A percentile compares a stretch with the other conserved stretches of the same genome.
Conservation (phyloP, 179 eudicot species). For the Beta corolliflora region DNA sequence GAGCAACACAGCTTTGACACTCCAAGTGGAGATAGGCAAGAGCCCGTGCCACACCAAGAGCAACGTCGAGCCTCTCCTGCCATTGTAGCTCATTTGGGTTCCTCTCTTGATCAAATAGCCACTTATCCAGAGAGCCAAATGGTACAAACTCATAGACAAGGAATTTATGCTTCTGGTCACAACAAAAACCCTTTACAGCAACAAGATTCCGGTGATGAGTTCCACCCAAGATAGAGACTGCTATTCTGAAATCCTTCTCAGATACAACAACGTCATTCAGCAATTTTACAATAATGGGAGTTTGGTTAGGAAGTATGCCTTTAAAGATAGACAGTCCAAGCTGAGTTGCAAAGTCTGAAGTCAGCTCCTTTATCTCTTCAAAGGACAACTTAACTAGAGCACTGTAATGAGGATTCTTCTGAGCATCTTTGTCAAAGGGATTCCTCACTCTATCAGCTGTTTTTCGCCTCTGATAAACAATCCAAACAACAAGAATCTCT, state of each 20-base stretch:
- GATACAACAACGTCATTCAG: slow-evolving; percentile 38
- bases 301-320: slow-evolving; percentile 44
- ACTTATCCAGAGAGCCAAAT: slow-evolving; percentile 49
- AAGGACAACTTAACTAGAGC: slow-evolving; percentile 44
- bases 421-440: slow-evolving; percentile 44
- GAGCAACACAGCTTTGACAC: slow-evolving; percentile 56
- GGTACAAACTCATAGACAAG: slow-evolving; percentile 52
- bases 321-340: slow-evolving; percentile 48
- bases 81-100: slow-evolving; percentile 30
- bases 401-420: slow-evolving; percentile 45
- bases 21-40: slow-evolving; percentile 56
- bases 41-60: slow-evolving; percentile 57
- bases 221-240: slow-evolving; percentile 47
- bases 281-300: slow-evolving; percentile 45
- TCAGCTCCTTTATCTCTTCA: slow-evolving; percentile 52
- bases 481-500: slow-evolving; percentile 36
- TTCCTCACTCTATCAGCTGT: slow-evolving; percentile 27
- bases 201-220: slow-evolving; percentile 59
- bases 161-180: slow-evolving; percentile 43
- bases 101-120: slow-evolving; percentile 37
- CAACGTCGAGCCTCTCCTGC: slow-evolving; percentile 50
- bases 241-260: slow-evolving; percentile 53
- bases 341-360: slow-evolving; percentile 42
- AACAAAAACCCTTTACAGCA: slow-evolving; percentile 57
- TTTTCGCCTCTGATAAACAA: slow-evolving; percentile 36